A percentile compares a stretch with the other conserved stretches of the same genome.
Evolutionary conservation across 805 yeast species (phyloP).

Genomic region (Pichia nanzhaoensis): DNA sequence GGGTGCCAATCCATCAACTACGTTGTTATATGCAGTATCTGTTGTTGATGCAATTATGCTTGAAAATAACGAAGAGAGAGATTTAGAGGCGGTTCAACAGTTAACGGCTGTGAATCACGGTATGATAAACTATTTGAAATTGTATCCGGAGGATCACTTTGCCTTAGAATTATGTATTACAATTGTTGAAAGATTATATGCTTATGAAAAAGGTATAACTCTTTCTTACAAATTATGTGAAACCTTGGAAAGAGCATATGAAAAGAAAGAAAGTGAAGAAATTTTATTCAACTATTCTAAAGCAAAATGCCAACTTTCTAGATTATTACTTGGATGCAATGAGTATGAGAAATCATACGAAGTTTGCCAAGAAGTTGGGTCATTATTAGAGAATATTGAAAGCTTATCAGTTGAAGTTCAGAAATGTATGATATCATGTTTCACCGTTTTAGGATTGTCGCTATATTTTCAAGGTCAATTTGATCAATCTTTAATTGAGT

Average conservation of each 20-base stretch:
- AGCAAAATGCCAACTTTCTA: constrained; percentile 63
- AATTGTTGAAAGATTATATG: constrained; percentile 64
- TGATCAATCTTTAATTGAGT: constrained; percentile 59
- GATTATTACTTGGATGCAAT: constrained; percentile 58
- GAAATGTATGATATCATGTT: constrained; percentile 44
- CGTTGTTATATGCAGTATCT: constrained; percentile 62
- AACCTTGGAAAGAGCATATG: constrained; percentile 29
- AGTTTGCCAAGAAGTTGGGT: constrained; percentile 49
- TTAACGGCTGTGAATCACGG: constrained; percentile 60
- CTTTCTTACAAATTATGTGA: constrained; percentile 41
- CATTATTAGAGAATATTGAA: constrained; percentile 38
- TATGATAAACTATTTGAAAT: constrained; percentile 57
- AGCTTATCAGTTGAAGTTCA: constrained; percentile 28
- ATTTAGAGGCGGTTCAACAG: constrained; percentile 56
- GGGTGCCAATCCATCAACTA: constrained; percentile 64
- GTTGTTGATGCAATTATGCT: constrained; percentile 43
- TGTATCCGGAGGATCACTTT: constrained; percentile 47
- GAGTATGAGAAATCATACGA: constrained; percentile 55
- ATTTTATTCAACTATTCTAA: constrained; percentile 45
- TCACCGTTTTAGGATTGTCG: constrained; percentile 67
- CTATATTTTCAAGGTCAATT: constrained; percentile 57
- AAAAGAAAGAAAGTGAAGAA: constrained; percentile 9
- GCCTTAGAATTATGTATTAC: constrained; percentile 52
- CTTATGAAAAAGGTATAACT: constrained; percentile 46
- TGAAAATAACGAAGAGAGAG: constrained; percentile 37